These are phyloP conservation scores for Margaritispora aquatica DNA, from an alignment of 495 filamentous ascomycete genomes.

Conservation along the genomic window DNA sequence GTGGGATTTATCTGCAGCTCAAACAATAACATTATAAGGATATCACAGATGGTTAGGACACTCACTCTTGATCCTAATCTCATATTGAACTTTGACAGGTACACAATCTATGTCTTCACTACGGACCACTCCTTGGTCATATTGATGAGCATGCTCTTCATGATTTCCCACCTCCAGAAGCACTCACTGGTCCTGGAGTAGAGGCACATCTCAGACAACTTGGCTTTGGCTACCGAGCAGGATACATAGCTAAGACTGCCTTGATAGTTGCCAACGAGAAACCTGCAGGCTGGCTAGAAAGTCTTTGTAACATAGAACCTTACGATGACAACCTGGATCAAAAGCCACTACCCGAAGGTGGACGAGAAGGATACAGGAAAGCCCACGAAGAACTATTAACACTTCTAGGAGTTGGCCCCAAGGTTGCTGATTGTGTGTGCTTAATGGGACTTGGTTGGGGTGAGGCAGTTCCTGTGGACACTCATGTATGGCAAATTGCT, in stretches of 20 bases:
- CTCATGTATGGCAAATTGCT: slow-evolving; percentile 98
- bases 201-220: slow-evolving; percentile 73
- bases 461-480: slow-evolving; percentile 92
- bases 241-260: slow-evolving; percentile 84
- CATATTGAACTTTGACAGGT: slow-evolving; percentile 45
- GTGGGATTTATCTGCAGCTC: slow-evolving; percentile 96
- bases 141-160: slow-evolving; percentile 68
- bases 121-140: slow-evolving; percentile 69
- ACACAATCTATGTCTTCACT: slow-evolving; percentile 80
- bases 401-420: slow-evolving; percentile 86
- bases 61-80: background rate
- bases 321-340: slow-evolving; percentile 29
- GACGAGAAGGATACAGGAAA: slow-evolving; percentile 53
- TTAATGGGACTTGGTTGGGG: slow-evolving; percentile 97
- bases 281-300: slow-evolving; percentile 68
- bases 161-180: slow-evolving; percentile 76
- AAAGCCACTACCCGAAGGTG: slow-evolving; percentile 52
- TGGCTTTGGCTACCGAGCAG: slow-evolving; percentile 93
- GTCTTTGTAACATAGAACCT: slow-evolving; percentile 67
- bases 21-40: slow-evolving; percentile 96
- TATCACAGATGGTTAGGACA: slow-evolving; percentile 73
- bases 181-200: slow-evolving; percentile 59
- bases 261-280: slow-evolving; percentile 59
- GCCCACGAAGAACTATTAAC: slow-evolving; percentile 77
- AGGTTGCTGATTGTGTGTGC: slow-evolving; percentile 94